Conservation (phyloP, 106 monocot species). For the Dendrobium huoshanense region DNA sequence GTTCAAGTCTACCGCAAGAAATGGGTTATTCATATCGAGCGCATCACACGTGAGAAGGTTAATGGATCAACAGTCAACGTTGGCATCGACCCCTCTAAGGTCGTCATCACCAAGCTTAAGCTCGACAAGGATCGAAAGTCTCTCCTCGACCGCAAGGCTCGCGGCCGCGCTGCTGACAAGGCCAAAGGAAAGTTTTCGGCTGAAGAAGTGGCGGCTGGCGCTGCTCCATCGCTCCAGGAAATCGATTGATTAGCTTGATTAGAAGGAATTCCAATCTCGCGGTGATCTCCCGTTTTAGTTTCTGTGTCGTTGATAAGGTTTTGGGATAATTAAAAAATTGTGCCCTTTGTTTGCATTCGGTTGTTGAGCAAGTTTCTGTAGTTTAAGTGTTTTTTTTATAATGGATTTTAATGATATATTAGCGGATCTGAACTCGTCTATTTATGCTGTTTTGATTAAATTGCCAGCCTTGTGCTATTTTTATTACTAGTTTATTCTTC, state of each 20-base stretch:
- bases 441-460: neutral
- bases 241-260: conserved; percentile 15
- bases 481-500: neutral
- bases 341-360: neutral
- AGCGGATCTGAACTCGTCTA: neutral
- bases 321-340: neutral
- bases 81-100: conserved; percentile 41
- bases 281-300: neutral
- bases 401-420: neutral
- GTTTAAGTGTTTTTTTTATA: neutral
- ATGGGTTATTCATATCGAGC: conserved; percentile 51
- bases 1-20: conserved; percentile 51
- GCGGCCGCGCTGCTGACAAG: conserved; percentile 37
- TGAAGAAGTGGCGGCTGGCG: conserved; percentile 41
- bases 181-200: conserved; percentile 54
- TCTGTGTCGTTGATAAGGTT: neutral
- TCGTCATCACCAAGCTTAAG: conserved; percentile 50
- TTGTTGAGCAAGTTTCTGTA: neutral
- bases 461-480: neutral
- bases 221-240: conserved; percentile 25
- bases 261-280: neutral
- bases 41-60: conserved; percentile 54
- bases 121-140: conserved; percentile 50
- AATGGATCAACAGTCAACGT: conserved; percentile 48
- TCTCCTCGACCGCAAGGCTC: conserved; percentile 35